Conservation (phyloP, 306 rosid genomes). For the Crataegus laevigata region DNA sequence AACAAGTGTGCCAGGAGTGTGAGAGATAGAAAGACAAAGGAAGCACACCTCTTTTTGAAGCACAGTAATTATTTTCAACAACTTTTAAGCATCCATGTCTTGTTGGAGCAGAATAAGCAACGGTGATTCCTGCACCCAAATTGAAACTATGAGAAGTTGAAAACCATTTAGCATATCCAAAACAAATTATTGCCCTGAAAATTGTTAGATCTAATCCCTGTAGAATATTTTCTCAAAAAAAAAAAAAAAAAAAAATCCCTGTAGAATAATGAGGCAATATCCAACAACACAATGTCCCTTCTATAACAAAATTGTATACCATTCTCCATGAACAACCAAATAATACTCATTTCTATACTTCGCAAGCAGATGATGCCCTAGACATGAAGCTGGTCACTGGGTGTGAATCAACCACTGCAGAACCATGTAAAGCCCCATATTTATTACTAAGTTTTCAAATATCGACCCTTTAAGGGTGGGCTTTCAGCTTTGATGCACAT, state of each 20-base stretch:
- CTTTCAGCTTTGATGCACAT: neutral
- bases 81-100: conserved; percentile 88
- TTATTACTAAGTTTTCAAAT: neutral
- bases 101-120: conserved; percentile 76
- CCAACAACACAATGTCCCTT: neutral
- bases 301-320: neutral
- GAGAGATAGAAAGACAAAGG: conserved; percentile 1
- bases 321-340: neutral
- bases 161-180: conserved; percentile 14
- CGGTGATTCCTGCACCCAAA: conserved; percentile 57
- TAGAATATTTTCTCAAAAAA: neutral
- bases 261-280: conserved; percentile 6
- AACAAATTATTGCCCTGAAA: neutral
- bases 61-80: conserved; percentile 88
- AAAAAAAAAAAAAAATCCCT: neutral
- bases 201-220: neutral
- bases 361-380: neutral
- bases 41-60: conserved; percentile 75
- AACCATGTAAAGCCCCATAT: neutral
- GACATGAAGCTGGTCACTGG: neutral
- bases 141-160: conserved; percentile 5
- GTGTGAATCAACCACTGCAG: neutral
- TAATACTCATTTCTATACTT: neutral
- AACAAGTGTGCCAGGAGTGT: neutral
- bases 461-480: neutral